Base-by-base conservation (phyloP, 805 yeast genomes). In the Yarrowia sp. region DNA sequence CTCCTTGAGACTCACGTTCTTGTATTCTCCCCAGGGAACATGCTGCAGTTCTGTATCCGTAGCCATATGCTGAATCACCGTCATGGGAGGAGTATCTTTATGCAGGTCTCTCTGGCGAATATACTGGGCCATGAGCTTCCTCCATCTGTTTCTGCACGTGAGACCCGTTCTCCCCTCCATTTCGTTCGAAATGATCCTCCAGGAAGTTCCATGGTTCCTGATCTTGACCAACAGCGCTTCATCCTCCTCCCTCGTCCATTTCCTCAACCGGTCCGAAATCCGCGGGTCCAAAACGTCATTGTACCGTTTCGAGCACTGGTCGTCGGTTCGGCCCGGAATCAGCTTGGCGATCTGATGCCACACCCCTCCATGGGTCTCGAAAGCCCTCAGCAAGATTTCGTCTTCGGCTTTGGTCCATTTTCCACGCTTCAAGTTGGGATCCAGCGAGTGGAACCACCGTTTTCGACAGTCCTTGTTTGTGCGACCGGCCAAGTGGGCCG, bases 141-240 rank as follows among this genome's bases (percentile, higher is more conserved):
- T 82, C 97, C 97, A 92, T 67, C 97, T 81, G 75, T 92, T 92
- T 67, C 98, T 80, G 74, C 97, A 92, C 0, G 96, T 90, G 65
- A 92, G 81, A 67, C 95, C 86, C 5, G 98, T 96, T 65, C 98
- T 78, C 50, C 92, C 88, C 44, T 83, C 81, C 80, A 92, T 84
- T 55, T 84, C 86, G 47, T 76, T 72, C 1, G 96, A 85, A 1
- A 92, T 88, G 1, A 88, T 84, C 70, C 95, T 83, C 98, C 98
- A 92, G 72, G 89, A 87, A 0, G 97, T 90, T 36, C 97, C 97
- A 72, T 85, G 83, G 42, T 75, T 74, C 70, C 86, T 85, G 22
- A 91, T 92, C 69, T 85, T 81, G 50, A 80, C 79, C n/a, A 91
- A 84, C 63, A 92, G 77, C 66, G 77, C 75, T 43, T 88, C 75